Conservation (phyloP, 2,329 filamentous ascomycete species). For the Metarhizium robertsii region DNA sequence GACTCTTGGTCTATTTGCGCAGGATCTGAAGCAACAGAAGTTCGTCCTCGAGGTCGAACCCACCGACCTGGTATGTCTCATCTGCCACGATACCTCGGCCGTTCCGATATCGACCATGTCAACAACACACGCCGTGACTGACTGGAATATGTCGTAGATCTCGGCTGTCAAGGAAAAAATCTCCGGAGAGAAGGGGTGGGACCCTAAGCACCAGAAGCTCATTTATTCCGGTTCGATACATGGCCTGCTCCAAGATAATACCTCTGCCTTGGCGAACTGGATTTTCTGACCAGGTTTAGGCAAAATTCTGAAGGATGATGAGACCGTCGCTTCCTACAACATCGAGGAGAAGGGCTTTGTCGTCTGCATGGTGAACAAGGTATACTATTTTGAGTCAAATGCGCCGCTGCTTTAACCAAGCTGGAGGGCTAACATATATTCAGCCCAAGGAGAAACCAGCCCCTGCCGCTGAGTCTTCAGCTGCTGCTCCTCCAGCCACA, state of each 20-base stretch:
- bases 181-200: conserved; percentile 86
- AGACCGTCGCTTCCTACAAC: conserved; percentile 92
- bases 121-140: conserved; percentile 8
- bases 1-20: conserved; percentile 5
- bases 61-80: conserved; percentile 68
- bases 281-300: conserved; percentile 43
- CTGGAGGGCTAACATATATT: neutral
- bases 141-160: conserved; percentile 46
- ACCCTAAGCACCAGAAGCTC: conserved; percentile 81
- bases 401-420: too few relatives aligned
- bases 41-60: conserved; percentile 94
- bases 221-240: conserved; percentile 81
- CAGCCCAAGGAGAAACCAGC: conserved; percentile 55
- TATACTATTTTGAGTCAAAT: conserved; percentile 28
- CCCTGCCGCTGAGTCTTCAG: conserved; percentile 44
- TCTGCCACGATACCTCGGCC: conserved; percentile 18
- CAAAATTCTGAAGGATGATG: conserved; percentile 97
- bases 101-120: conserved; percentile 8
- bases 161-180: conserved; percentile 90
- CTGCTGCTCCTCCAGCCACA: conserved; percentile 49
- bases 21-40: conserved; percentile 99
- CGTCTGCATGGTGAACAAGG: conserved; percentile 97
- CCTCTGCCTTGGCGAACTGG: conserved; percentile 3
- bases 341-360: conserved; percentile 99
- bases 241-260: conserved; percentile 5